Evolutionary conservation across 1,284 basidiomycete species (phyloP).

Genomic region (Naganishia liquefaciens): DNA sequence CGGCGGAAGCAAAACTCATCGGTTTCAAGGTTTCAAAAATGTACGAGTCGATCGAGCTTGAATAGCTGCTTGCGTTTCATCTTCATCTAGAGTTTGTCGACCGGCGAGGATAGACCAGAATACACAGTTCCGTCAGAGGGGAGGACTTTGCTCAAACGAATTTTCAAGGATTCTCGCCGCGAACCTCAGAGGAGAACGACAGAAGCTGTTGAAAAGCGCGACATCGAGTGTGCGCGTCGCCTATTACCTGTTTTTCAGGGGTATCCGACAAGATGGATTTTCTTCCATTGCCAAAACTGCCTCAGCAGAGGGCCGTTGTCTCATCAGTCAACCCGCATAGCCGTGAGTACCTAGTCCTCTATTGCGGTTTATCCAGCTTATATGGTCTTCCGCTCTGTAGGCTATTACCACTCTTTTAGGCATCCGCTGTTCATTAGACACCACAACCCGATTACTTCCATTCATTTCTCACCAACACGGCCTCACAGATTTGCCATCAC

Average conservation of each 20-base stretch:
- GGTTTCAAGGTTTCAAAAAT: conserved; percentile 23
- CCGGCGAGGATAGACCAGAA: background rate
- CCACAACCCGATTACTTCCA: conserved; percentile 86
- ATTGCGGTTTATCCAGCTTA: background rate
- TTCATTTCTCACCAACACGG: conserved; percentile 80
- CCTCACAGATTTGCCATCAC: conserved; percentile 95
- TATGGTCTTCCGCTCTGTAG: background rate
- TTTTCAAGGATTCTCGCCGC: no score
- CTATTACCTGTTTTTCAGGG: no score
- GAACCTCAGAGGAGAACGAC: no score
- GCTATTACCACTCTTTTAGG: conserved; percentile 53
- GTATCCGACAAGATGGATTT: conserved; percentile 47
- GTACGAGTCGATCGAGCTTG: conserved; percentile 18
- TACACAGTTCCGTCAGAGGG: background rate
- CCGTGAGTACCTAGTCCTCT: conserved; percentile 31
- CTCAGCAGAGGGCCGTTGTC: conserved; percentile 46
- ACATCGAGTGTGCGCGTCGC: background rate
- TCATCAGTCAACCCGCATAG: conserved; percentile 51
- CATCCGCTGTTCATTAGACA: conserved; percentile 70
- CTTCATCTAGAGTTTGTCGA: no score
- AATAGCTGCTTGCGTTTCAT: no score
- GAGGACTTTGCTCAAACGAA: no score
- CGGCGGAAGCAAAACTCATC: conserved; percentile 11
- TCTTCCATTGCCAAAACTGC: conserved; percentile 47
- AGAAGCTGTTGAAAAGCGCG: background rate